Percentiles rank a stretch among this genome's conserved stretches.
Conservation (phyloP, 2,329 filamentous ascomycete species). For the Aspergillus quadricinctus region DNA sequence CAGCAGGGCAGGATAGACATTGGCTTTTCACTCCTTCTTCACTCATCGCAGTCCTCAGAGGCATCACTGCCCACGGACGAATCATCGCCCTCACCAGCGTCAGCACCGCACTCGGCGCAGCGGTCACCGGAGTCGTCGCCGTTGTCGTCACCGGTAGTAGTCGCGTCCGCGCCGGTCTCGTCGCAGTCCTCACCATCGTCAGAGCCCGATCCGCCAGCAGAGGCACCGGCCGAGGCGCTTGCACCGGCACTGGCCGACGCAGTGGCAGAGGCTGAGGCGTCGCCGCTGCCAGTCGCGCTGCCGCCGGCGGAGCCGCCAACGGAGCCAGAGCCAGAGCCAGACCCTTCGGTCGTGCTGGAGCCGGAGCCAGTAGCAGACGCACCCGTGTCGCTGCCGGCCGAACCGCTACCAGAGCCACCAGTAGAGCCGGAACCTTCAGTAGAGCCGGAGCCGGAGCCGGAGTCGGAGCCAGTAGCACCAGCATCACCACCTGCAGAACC, state of each 20-base stretch:
- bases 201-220: background rate
- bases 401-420: background rate
- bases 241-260: background rate
- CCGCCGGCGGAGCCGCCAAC: background rate
- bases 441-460: background rate
- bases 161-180: background rate
- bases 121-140: too few species aligned
- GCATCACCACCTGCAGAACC: background rate
- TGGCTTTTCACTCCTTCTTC: background rate
- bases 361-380: background rate
- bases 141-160: too few species aligned
- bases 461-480: background rate
- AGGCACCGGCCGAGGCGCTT: background rate
- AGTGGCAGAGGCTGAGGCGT: background rate
- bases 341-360: too few species aligned
- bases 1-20: background rate
- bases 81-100: too few species aligned
- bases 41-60: background rate
- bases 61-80: background rate
- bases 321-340: background rate
- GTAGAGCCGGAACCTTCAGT: background rate
- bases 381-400: background rate
- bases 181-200: background rate
- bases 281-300: background rate
- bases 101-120: too few species aligned